Evolutionary conservation across 139 green algal species (phyloP), one percentile per base, ranked within the genome.

Genomic region (Closterium sp.): DNA sequence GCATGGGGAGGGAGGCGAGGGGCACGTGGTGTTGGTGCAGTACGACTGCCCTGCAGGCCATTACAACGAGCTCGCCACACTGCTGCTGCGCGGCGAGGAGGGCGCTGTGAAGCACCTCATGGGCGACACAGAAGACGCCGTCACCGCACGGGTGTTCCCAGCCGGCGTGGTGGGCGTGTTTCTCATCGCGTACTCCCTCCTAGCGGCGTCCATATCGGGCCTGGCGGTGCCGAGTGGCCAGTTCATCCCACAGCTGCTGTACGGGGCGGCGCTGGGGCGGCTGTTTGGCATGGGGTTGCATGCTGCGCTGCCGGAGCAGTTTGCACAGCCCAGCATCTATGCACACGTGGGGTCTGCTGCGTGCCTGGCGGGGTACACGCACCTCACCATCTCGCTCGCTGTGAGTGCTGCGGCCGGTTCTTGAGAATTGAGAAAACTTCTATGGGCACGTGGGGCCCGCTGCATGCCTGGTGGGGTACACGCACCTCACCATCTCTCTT

Each of bases 221-320:
- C 31, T 98, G 89, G 96, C 96, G 84, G 97, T 98, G 32, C 94
- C 96, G 31, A 96, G 91, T 0, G 97, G 97, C 17, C 95, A 98
- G 11, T 99, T 99, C 95, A 97, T 99, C 90, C 97, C 97, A 85
- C 98, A 98, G 97, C 95, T 99, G 86, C 95, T 98, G 92, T 97
- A 98, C 30, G 97, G 97, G 17, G 96, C 97, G 10, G 95, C 95
- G 79, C 92, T 98, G 1, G 97, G 96, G 0, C 93, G 96, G 28
- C 90, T 97, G 84, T 88, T 95, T 13, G 97, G 96, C 27, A 95
- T 97, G 88, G 94, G 91, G 17, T 95, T 94, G 31, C 93, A 95
- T 27, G 95, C 97, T 91, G 89, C 96, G 9, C 91, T 94, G 6
- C 94, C 95, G 0, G 42, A 70, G 27, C 27, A 91, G 10, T 79